Conservation (phyloP, 2,329 filamentous ascomycete genomes). For the Colletotrichum sidae region DNA sequence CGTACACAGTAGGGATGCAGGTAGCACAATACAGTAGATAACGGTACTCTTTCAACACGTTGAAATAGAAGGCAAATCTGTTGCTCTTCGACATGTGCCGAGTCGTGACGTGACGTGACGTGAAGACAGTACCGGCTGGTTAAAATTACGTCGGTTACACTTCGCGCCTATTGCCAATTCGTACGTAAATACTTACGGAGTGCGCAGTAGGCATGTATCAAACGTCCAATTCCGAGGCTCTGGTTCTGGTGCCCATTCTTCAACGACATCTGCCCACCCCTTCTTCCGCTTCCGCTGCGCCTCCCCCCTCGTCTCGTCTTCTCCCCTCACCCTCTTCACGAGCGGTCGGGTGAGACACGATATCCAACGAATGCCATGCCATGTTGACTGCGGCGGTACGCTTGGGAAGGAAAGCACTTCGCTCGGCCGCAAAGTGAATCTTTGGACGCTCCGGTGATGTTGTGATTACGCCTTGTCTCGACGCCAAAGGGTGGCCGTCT, state of each 20-base stretch:
- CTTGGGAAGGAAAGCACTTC: not conserved
- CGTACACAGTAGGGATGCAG: not conserved
- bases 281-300: not conserved
- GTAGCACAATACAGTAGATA: no score
- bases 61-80: no score
- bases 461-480: constrained; percentile 13
- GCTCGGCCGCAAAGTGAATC: not conserved
- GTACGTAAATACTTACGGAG: not conserved
- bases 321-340: not conserved
- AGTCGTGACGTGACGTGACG: no score
- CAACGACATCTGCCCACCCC: constrained; percentile 10
- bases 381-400: no score
- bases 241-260: constrained; percentile 37
- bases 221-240: constrained; percentile 23
- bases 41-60: no score
- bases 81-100: no score
- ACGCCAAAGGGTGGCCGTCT: no score
- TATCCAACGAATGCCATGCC: not conserved
- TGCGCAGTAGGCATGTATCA: no score
- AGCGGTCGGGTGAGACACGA: constrained; percentile 18
- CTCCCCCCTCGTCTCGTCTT: not conserved
- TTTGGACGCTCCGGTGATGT: constrained; percentile 1
- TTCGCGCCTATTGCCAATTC: constrained; percentile 17
- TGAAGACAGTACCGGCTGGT: no score
- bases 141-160: constrained; percentile 5